These are phyloP conservation scores for Brassica nigra DNA, from an alignment of 345 rosid genomes.

Conservation along the genomic window DNA sequence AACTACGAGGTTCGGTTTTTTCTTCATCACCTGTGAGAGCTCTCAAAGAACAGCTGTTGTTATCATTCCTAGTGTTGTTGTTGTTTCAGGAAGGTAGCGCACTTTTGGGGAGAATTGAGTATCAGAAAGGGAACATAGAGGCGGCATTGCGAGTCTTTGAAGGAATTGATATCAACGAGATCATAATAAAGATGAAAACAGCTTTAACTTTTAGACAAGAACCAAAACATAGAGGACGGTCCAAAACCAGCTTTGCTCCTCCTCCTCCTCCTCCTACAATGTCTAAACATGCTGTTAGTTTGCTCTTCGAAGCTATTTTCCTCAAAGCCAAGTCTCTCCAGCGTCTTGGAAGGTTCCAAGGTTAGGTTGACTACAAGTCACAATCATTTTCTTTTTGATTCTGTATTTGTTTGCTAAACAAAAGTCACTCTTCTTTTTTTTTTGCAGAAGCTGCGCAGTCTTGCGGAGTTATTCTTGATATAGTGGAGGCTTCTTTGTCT, in stretches of 20 bases:
- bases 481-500: slow-evolving; percentile 76
- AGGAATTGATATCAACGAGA: slow-evolving; percentile 73
- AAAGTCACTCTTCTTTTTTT: background rate
- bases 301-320: slow-evolving; percentile 76
- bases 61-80: slow-evolving; percentile 1
- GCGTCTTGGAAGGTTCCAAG: slow-evolving; percentile 65
- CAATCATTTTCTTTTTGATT: background rate
- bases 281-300: slow-evolving; percentile 73
- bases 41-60: background rate
- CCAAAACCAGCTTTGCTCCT: slow-evolving; percentile 45
- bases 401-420: background rate
- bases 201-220: slow-evolving; percentile 55
- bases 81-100: slow-evolving; percentile 78
- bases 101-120: slow-evolving; percentile 79
- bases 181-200: slow-evolving; percentile 62
- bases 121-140: slow-evolving; percentile 79
- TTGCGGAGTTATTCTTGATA: slow-evolving; percentile 79
- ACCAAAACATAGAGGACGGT: slow-evolving; percentile 52
- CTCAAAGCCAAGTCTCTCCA: slow-evolving; percentile 82
- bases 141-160: slow-evolving; percentile 85
- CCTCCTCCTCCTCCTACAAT: slow-evolving; percentile 50
- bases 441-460: slow-evolving; percentile 90
- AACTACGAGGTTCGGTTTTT: slow-evolving; percentile 62
- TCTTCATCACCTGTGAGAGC: background rate
- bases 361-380: slow-evolving; percentile 37